Evolutionary conservation across 2,329 filamentous ascomycete genomes (phyloP), one percentile per base, ranked within the genome.

Genomic region (Endothia cerciana): DNA sequence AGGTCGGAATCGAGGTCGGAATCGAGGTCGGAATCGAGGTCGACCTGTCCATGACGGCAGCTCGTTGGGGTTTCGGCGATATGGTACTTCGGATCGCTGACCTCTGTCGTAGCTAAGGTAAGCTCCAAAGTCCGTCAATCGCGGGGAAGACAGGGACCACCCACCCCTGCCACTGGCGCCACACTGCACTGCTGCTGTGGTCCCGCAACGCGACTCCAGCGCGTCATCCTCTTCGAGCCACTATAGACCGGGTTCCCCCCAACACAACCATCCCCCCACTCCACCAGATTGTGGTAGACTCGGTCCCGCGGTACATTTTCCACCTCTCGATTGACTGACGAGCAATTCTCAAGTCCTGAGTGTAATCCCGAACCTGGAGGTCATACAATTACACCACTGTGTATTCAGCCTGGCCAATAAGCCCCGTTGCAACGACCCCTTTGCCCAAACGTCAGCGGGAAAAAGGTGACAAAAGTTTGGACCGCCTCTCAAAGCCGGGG

Each of bases 31-130:
- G n/a, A n/a, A n/a, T n/a, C 28, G 45, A 61, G 40, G 56, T 63
- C 60, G 49, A 25, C 22, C 11, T 45, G 41, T 66, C 64, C 65
- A 65, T 68, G 60, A 59, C 58, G 43, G 38, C 53, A 5, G 8
- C n/a, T 56, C 11, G 13, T 49, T 36, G 33, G 36, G 11, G 33
- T 51, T 33, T 40, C 51, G 53, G 51, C 28, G 61, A 33, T 45
- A 38, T 38, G 36, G 61, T 33, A 47, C 45, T 45, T 11, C 59
- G 38, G 59, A 41, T 53, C 33, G 43, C 43, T 36, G 15, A 49
- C 41, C n/a, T 45, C 36, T 25, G 15, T 38, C 19, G 33, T 51
- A 28, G 22, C 53, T 4, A 22, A 38, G 25, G 11, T n/a, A 17
- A 49, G 28, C 25, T 60, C 43, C 19, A 47, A 36, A 49, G 28